Evolutionary conservation across 306 rosid species (phyloP).

Genomic region (Nissolia schottii): DNA sequence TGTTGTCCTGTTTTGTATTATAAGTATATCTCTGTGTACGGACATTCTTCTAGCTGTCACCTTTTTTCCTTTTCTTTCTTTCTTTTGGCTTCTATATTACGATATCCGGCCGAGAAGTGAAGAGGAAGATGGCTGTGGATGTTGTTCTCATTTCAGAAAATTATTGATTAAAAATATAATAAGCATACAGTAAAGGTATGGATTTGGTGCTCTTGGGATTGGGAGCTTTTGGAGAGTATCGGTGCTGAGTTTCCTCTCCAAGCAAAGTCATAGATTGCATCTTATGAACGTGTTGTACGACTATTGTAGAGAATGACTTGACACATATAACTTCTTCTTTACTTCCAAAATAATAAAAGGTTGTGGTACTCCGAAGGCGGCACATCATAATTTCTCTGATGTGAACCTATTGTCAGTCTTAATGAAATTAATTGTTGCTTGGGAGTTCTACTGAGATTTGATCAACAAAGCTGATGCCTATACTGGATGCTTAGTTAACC

Average conservation of each 20-base stretch:
- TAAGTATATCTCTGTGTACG: no score
- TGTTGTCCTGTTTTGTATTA: no score
- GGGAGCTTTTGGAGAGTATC: background rate
- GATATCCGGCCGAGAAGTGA: background rate
- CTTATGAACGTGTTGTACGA: background rate
- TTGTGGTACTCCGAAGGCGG: background rate
- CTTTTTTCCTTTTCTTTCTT: background rate
- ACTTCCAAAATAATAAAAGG: background rate
- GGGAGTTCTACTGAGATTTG: background rate
- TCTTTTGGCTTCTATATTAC: background rate
- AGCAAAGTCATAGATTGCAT: background rate
- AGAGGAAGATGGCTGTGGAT: no score
- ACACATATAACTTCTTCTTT: background rate
- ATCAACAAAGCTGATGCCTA: background rate
- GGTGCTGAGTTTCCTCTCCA: background rate
- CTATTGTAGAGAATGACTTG: no score
- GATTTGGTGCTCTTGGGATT: background rate
- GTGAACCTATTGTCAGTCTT: background rate
- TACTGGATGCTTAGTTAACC: background rate
- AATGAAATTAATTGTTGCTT: background rate
- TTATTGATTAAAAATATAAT: no score
- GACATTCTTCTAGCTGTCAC: background rate
- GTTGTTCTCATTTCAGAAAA: no score
- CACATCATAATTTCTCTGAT: background rate
- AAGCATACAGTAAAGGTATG: background rate